A percentile compares a stretch with the other conserved stretches of the same genome.
Evolutionary conservation across 129 eudicot species (phyloP).

Genomic region (Tagetes erecta): DNA sequence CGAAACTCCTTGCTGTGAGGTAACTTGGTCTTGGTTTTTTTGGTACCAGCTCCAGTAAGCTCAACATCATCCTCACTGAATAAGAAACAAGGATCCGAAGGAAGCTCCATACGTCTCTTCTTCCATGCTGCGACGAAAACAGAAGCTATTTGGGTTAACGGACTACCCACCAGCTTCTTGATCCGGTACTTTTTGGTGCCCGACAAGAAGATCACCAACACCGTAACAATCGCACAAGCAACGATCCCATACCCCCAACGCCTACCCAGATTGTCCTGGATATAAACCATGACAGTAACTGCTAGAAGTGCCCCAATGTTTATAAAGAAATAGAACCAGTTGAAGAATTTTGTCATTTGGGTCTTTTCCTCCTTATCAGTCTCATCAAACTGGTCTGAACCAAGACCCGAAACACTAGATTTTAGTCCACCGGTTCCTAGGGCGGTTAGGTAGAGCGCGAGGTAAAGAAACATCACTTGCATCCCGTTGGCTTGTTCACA

Average conservation of each 20-base stretch:
- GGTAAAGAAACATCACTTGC: slow-evolving; percentile 54
- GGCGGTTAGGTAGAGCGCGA: slow-evolving; percentile 81
- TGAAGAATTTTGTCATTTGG: slow-evolving; percentile 70
- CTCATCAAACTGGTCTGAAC: slow-evolving; percentile 90
- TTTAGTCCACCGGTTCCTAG: slow-evolving; percentile 89
- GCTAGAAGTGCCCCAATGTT: slow-evolving; percentile 75
- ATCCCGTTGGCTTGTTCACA: slow-evolving; percentile 54
- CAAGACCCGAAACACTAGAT: slow-evolving; percentile 88
- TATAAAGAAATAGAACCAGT: slow-evolving; percentile 90
- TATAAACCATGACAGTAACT: slow-evolving; percentile 74
- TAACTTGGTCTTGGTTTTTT: slow-evolving; percentile 61
- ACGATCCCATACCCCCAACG: slow-evolving; percentile 87
- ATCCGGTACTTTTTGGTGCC: slow-evolving; percentile 76
- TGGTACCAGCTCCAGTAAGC: slow-evolving; percentile 26
- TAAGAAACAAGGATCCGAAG: slow-evolving; percentile 60
- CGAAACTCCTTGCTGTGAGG: slow-evolving; percentile 80
- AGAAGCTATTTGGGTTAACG: slow-evolving; percentile 83
- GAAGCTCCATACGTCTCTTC: slow-evolving; percentile 59
- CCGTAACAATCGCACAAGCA: slow-evolving; percentile 61
- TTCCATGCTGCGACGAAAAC: slow-evolving; percentile 79
- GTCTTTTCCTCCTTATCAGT: slow-evolving; percentile 48
- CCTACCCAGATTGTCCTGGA: slow-evolving; percentile 78
- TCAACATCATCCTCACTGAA: slow-evolving; percentile 51
- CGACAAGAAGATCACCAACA: slow-evolving; percentile 52
- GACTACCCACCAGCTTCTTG: slow-evolving; percentile 88